Base-by-base conservation (phyloP, 805 yeast genomes). In the Starmerella vaccinii region DNA sequence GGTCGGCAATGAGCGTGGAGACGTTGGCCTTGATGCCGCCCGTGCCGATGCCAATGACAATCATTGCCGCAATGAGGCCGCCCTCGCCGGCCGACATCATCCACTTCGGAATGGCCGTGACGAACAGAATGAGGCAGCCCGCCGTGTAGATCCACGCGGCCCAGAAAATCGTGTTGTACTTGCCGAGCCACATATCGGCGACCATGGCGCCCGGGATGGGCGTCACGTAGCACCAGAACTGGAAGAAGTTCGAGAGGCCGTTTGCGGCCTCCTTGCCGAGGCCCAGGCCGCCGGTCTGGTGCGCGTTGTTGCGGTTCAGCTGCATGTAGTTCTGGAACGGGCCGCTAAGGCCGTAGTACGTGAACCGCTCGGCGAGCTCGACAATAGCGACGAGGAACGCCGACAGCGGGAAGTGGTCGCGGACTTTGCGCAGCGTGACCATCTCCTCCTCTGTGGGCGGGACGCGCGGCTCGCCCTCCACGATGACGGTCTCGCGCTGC, bases 311-410 rank as follows among this genome's bases (percentile, higher is more conserved):
- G 10, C 61, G 57, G 9, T 51, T 48, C 19, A 54, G 69, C 65
- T 81, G 84, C 82, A 84, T 81, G 66, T 82, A 84, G 69, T 84
- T 84, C 68, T 78, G 82, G 69, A 84, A 79, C 7, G 86, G 83
- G 52, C 84, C 83, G 43, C 81, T 74, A 53, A 82, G 70, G 62
- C 94, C 92, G 61, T 84, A 84, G 70, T 80, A 84, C 12, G 90
- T 75, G 64, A 84, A 84, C 58, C 95, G 76, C 67, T 84, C 95
- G 44, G 89, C 77, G 55, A 84, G 76, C 68, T 84, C 94, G 37
- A 84, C 85, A 41, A 84, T 51, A 13, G 82, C 82, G 38, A 80
- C 81, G 45, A 76, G 68, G 78, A 78, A 79, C 56, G 79, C 77
- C n/a, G 78, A 65, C 32, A 68, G 37, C 19, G 83, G 82, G 32